Base-by-base conservation (phyloP, 495 filamentous ascomycete species). In the Talaromyces stipitatus region DNA sequence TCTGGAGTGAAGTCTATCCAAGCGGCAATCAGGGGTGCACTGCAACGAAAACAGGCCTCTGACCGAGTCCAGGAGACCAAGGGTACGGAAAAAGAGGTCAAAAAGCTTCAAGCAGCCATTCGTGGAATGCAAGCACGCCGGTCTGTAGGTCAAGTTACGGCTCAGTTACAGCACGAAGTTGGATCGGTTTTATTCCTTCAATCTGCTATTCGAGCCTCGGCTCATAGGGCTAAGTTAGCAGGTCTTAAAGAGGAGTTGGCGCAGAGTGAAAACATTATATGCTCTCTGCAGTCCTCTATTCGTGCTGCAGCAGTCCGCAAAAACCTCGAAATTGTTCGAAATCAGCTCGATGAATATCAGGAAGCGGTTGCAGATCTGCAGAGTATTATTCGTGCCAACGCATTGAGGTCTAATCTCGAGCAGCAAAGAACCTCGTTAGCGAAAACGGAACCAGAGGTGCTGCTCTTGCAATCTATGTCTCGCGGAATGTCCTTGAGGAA, bases 71-170 rank as follows among this genome's bases (percentile, higher is more conserved):
- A 78, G 36, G 68, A 76, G 48, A 72, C 73, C 3, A 75, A 68
- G 62, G 67, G 73, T 54, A 69, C 71, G 22, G 85, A 73, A 68
- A 60, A 57, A 1, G 58, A 78, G 54, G 72, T 92, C 16, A 71
- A 69, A 45, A 71, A 76, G 55, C 77, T 96, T n/a, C 91, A 96
- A 72, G 86, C 89, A 26, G 80, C 77, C 16, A 81, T 85, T 60
- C 76, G 86, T 65, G 82, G 80, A 30, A 70, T 69, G 65, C 54
- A 82, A 18, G 65, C 71, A 36, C 76, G 81, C 53, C 64, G 71
- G 43, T 63, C 70, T 22, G 36, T 81, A 18, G 60, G 66, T 16
- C 64, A 70, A 10, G 68, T 74, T 30, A 65, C 64, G 60, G 24
- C 55, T 12, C 60, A 61, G 14, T 70, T 78, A 7, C 50, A 61